These are phyloP conservation scores for Trypanosoma rangeli DNA, from an alignment of 208 protist genomes.

Conservation along the genomic window DNA sequence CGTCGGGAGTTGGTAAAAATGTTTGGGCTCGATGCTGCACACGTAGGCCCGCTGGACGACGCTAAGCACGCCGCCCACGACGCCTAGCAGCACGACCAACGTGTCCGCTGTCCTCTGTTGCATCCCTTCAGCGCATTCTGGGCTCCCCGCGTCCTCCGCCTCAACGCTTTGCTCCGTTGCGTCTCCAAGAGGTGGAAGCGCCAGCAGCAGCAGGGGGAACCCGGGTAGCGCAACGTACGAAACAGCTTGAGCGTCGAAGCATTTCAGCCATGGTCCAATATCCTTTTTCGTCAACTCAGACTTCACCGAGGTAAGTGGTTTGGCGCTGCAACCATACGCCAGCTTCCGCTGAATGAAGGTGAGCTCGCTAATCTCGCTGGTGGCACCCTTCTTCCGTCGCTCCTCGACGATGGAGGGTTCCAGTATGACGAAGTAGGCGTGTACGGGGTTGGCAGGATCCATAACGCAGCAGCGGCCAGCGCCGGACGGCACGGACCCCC, in stretches of 20 bases:
- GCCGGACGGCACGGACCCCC: conserved; percentile 13
- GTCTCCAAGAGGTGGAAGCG: conserved; percentile 27
- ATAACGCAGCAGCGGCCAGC: conserved; percentile 30
- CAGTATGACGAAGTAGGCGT: conserved; percentile 74
- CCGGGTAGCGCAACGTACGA: conserved; percentile 72
- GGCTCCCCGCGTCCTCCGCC: neutral
- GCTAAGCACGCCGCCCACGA: conserved; percentile 48
- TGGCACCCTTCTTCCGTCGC: conserved; percentile 35
- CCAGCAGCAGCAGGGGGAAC: conserved; percentile 52
- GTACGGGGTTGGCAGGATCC: conserved; percentile 44
- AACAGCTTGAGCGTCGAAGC: conserved; percentile 41
- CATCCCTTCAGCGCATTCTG: neutral
- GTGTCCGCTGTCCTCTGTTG: conserved; percentile 27
- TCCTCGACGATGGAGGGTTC: conserved; percentile 60
- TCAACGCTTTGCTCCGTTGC: neutral
- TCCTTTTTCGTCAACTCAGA: neutral
- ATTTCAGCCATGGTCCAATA: conserved; percentile 28
- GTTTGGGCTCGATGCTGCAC: conserved; percentile 70
- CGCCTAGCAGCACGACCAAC: conserved; percentile 39
- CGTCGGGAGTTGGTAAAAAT: conserved; percentile 71
- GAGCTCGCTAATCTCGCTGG: conserved; percentile 56
- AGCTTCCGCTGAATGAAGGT: conserved; percentile 72
- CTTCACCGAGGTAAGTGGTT: conserved; percentile 16
- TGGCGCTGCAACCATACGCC: conserved; percentile 70
- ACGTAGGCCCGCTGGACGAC: conserved; percentile 67